A percentile compares a stretch with the other conserved stretches of the same genome.
Evolutionary conservation across 139 green algal genomes (phyloP).

Genomic region (Limnomonas spitsbergensis): DNA sequence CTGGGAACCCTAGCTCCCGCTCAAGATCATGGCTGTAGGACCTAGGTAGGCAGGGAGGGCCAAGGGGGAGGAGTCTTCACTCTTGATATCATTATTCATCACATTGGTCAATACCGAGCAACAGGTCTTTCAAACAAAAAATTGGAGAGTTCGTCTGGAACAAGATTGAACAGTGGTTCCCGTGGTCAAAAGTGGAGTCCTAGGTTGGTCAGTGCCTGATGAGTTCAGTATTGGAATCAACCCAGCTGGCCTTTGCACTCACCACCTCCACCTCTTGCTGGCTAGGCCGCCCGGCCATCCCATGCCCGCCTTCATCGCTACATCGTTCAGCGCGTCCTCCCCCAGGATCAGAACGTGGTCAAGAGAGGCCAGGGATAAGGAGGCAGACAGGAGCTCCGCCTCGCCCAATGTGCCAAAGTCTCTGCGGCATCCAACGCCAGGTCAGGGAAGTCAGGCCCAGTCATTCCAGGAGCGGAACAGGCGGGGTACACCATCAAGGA

Average conservation of each 20-base stretch:
- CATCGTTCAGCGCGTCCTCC: background rate
- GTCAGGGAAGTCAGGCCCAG: background rate
- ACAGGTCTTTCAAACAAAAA: no score
- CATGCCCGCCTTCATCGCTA: background rate
- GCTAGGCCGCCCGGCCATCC: background rate
- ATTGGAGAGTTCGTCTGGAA: no score
- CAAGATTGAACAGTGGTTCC: no score
- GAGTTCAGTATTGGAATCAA: background rate
- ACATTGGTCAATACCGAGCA: background rate
- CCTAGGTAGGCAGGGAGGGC: background rate
- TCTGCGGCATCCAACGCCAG: background rate
- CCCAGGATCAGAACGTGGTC: background rate
- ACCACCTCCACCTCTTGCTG: conserved; percentile 3
- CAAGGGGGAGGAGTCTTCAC: background rate
- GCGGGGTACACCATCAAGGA: background rate
- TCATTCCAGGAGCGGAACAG: no score
- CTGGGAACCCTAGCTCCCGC: background rate
- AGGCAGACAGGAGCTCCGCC: background rate
- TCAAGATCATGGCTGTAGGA: background rate
- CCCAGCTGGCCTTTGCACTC: no score
- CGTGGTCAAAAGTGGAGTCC: background rate
- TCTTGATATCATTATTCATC: background rate
- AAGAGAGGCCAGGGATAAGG: background rate
- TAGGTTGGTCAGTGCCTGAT: background rate
- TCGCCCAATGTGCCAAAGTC: conserved; percentile 3